phyloP scores from a whole-genome alignment of 495 filamentous ascomycete genomes.

The Neurospora tetraspora region DNA sequence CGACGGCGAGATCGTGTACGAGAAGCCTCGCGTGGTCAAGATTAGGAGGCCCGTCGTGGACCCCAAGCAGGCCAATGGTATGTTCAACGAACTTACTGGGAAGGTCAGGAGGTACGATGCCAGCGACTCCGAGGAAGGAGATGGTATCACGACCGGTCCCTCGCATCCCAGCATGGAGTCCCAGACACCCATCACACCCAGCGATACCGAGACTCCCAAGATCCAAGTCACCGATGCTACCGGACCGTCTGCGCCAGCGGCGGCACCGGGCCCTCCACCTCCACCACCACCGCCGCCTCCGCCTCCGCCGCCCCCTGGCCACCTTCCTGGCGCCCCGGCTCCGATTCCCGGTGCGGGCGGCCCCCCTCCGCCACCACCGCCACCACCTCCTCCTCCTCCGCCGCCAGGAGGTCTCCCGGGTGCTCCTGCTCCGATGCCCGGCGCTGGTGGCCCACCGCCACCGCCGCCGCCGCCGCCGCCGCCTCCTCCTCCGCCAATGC shows the following conservation, averaged over 20 bases:
- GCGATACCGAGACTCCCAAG: conserved; percentile 45
- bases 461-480: conserved; percentile 28
- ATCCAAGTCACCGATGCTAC: conserved; percentile 31
- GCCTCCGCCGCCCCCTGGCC: too few relatives aligned
- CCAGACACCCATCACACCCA: conserved; percentile 58
- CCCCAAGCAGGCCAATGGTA: conserved; percentile 58
- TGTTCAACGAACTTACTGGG: conserved; percentile 70
- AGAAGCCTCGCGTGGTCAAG: conserved; percentile 57
- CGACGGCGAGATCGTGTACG: conserved; percentile 47
- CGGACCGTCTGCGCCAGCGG: neutral
- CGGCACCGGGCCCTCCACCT: conserved; percentile 22
- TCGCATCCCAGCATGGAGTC: conserved; percentile 70
- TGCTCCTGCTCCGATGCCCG: conserved; percentile 31
- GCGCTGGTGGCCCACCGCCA: conserved; percentile 25
- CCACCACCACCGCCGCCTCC: conserved; percentile 42
- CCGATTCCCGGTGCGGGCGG: conserved; percentile 2
- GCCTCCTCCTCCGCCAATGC: conserved; percentile 40
- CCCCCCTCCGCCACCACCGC: conserved; percentile 27
- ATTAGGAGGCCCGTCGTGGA: conserved; percentile 66
- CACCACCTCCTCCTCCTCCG: conserved; percentile 30
- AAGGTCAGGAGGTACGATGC: conserved; percentile 66
- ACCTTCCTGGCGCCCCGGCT: conserved; percentile 14
- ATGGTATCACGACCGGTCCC: conserved; percentile 66
- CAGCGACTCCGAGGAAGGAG: conserved; percentile 60
- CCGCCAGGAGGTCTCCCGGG: conserved; percentile 27